Evolutionary conservation across 257 asterid genomes (phyloP).

Genomic region (Euphrasia confusa): DNA sequence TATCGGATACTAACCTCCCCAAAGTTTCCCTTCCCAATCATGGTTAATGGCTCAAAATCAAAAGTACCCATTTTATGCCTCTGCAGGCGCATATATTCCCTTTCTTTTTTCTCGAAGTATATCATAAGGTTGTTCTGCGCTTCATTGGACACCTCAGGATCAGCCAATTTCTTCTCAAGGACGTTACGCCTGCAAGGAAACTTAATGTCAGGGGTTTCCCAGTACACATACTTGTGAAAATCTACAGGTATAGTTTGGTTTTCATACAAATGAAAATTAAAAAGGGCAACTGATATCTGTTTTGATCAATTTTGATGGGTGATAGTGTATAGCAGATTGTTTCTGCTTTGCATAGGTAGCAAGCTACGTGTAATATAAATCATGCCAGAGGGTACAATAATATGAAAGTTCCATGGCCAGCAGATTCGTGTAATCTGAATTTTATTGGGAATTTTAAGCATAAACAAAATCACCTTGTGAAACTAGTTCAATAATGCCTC

Average conservation of each 20-base stretch:
- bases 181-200: conserved; percentile 58
- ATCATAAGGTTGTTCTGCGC: conserved; percentile 75
- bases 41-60: conserved; percentile 89
- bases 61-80: conserved; percentile 98
- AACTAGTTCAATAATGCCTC: no score
- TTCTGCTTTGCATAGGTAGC: not conserved
- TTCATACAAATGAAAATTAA: not conserved
- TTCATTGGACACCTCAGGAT: conserved; percentile 85
- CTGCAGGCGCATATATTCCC: conserved; percentile 91
- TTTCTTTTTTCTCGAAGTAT: conserved; percentile 84
- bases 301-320: no score
- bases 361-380: conserved; percentile 5
- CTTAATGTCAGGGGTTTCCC: conserved; percentile 13
- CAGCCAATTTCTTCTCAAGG: conserved; percentile 88
- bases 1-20: conserved; percentile 67
- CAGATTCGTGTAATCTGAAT: not conserved
- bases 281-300: no score
- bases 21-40: conserved; percentile 96
- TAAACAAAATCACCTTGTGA: conserved; percentile 16
- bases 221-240: not conserved
- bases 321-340: no score
- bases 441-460: not conserved
- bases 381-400: conserved; percentile 9
- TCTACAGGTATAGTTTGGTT: not conserved
- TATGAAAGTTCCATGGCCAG: not conserved